Evolutionary conservation across 805 yeast species (phyloP).

Genomic region (Pichia gijzeniarum): DNA sequence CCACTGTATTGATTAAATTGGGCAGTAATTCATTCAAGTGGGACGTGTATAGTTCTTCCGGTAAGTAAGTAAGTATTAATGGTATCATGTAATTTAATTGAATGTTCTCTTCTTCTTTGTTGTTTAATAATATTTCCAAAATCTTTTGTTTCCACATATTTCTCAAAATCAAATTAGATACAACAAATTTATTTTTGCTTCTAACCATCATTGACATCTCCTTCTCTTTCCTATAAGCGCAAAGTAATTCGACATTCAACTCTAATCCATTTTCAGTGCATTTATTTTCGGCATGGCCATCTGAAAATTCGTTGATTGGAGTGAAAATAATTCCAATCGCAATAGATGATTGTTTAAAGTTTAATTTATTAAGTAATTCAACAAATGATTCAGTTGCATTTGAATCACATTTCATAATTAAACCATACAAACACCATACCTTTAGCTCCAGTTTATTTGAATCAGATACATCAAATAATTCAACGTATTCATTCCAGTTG

Average conservation of each 20-base stretch:
- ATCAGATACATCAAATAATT: neutral
- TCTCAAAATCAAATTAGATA: slow-evolving; percentile 52
- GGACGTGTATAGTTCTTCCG: slow-evolving; percentile 11
- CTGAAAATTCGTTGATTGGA: slow-evolving; percentile 7
- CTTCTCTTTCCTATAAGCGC: slow-evolving; percentile 6
- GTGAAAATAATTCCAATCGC: slow-evolving; percentile 11
- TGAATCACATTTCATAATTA: slow-evolving; percentile 12
- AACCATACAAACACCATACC: slow-evolving; percentile 14
- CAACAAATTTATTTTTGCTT: slow-evolving; percentile 21
- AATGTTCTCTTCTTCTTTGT: slow-evolving; percentile 24
- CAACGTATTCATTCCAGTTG: slow-evolving; percentile 3
- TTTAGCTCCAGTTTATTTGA: slow-evolving; percentile 3
- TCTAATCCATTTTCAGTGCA: neutral
- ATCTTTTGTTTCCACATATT: slow-evolving; percentile 75
- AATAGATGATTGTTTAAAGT: slow-evolving; percentile 1
- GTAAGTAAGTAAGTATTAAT: slow-evolving; percentile 57
- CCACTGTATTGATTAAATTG: slow-evolving; percentile 6
- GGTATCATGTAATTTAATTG: slow-evolving; percentile 54
- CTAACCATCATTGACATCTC: slow-evolving; percentile 6
- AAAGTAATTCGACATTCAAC: neutral
- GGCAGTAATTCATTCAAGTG: slow-evolving; percentile 10
- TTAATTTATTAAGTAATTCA: neutral
- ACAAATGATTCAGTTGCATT: slow-evolving; percentile 8
- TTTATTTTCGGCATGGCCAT: neutral
- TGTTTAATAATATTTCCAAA: slow-evolving; percentile 55